These are phyloP conservation scores for Aciculosporium take DNA, from an alignment of 2,329 filamentous ascomycete species.

Conservation along the genomic window DNA sequence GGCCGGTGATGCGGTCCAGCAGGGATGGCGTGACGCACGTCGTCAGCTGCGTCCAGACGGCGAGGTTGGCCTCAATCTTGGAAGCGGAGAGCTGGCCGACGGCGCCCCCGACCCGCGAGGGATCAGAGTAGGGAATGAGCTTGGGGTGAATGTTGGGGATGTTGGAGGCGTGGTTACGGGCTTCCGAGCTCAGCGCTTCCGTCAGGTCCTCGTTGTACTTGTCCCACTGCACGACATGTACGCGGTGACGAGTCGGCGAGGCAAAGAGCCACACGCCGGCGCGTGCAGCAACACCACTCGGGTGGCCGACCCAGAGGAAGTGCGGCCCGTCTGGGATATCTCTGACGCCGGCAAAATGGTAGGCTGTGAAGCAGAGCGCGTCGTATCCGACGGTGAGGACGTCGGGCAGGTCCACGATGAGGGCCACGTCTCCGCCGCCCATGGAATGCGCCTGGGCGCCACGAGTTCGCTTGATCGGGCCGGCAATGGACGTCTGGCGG, in stretches of 20 bases:
- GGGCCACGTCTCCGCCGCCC: slow-evolving; percentile 34
- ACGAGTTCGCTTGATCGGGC: slow-evolving; percentile 2
- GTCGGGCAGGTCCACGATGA: slow-evolving; percentile 37
- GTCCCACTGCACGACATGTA: slow-evolving; percentile 41
- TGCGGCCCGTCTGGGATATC: slow-evolving; percentile 42
- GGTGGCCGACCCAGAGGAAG: slow-evolving; percentile 44
- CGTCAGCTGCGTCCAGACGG: slow-evolving; percentile 40
- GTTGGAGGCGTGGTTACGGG: slow-evolving; percentile 27
- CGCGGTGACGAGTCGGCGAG: slow-evolving; percentile 14
- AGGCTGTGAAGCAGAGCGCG: slow-evolving; percentile 31
- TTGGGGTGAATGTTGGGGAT: slow-evolving; percentile 24
- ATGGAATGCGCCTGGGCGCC: slow-evolving; percentile 15
- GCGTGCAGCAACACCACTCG: slow-evolving; percentile 31
- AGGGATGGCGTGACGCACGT: slow-evolving; percentile 29
- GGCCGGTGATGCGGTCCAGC: slow-evolving; percentile 33
- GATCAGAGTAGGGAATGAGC: slow-evolving; percentile 32
- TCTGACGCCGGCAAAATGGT: slow-evolving; percentile 37
- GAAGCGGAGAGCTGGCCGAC: slow-evolving; percentile 9
- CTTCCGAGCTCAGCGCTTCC: slow-evolving; percentile 32
- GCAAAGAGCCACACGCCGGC: slow-evolving; percentile 44
- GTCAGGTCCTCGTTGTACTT: slow-evolving; percentile 38
- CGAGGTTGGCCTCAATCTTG: slow-evolving; percentile 13
- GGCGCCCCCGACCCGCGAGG: slow-evolving; percentile 13
- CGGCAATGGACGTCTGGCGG: background rate
- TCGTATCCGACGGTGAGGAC: slow-evolving; percentile 41